phyloP scores from a whole-genome alignment of 257 asterid genomes.

The Linderniella brevidens region DNA sequence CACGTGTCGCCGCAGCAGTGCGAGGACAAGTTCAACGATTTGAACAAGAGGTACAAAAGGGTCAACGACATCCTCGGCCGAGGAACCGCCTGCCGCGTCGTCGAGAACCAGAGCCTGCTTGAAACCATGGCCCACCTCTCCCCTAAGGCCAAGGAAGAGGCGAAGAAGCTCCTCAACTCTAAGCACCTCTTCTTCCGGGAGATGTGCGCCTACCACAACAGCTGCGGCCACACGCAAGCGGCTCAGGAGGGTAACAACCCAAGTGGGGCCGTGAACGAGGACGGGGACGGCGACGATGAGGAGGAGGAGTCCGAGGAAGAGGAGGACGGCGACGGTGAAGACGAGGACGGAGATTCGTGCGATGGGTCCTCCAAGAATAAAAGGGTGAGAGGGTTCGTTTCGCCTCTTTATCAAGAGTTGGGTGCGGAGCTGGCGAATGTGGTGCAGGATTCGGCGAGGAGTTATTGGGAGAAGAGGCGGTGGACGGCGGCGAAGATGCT shows the following conservation, averaged over 20 bases:
- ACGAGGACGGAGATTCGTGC: constrained; percentile 12
- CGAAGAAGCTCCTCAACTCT: constrained; percentile 59
- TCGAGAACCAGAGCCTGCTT: constrained; percentile 66
- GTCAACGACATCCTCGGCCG: constrained; percentile 80
- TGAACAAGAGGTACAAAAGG: constrained; percentile 81
- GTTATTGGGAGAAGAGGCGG: constrained; percentile 34
- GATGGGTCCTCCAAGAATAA: constrained; percentile 19
- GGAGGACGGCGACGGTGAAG: constrained; percentile 10
- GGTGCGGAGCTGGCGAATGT: constrained; percentile 27
- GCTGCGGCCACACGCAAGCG: constrained; percentile 31
- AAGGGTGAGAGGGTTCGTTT: constrained; percentile 15
- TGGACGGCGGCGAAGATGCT: constrained; percentile 40
- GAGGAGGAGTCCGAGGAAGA: constrained; percentile 17
- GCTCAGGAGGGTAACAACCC: too few relatives aligned
- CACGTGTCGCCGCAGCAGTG: constrained; percentile 95
- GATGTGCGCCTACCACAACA: constrained; percentile 95
- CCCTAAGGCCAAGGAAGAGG: constrained; percentile 63
- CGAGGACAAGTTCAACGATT: constrained; percentile 84
- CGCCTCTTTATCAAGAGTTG: constrained; percentile 27
- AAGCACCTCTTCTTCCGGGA: constrained; percentile 83
- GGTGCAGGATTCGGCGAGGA: constrained; percentile 34
- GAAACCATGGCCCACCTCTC: constrained; percentile 65
- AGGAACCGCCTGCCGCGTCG: constrained; percentile 68
- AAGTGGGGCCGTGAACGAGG: too few relatives aligned
- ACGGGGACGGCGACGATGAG: constrained; percentile 10